Evolutionary conservation across 1,284 basidiomycete genomes (phyloP).

Genomic region (Ganoderma lucidum): DNA sequence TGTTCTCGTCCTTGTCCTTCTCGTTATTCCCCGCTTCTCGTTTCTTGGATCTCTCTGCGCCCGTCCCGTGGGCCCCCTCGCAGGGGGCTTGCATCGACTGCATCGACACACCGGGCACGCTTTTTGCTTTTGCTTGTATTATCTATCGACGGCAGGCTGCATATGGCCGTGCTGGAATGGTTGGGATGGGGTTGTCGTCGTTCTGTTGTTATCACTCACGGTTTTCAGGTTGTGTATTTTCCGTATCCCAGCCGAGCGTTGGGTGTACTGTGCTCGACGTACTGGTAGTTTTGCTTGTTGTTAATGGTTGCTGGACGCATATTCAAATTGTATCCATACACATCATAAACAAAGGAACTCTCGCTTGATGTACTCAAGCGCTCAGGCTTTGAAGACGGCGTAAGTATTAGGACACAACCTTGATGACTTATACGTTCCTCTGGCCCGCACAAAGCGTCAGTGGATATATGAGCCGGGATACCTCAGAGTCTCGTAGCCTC

Average conservation of each 20-base stretch:
- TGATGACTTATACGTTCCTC: not conserved
- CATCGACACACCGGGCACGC: constrained; percentile 3
- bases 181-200: not conserved
- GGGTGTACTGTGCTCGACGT: constrained; percentile 9
- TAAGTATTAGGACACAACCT: not conserved
- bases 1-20: not conserved
- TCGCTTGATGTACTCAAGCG: not conserved
- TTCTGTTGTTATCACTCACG: not conserved
- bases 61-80: constrained; percentile 5
- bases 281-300: not conserved
- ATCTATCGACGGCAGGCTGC: constrained; percentile 2
- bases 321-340: not conserved
- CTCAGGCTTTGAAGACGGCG: not conserved
- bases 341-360: not conserved
- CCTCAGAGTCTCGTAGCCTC: no score
- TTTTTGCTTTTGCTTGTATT: not conserved
- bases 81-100: not conserved
- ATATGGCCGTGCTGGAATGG: not conserved
- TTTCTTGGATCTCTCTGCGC: not conserved
- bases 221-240: not conserved
- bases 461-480: no score
- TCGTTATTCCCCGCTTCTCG: not conserved
- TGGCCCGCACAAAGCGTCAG: no score
- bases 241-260: not conserved
- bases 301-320: not conserved